A percentile compares a stretch with the other conserved stretches of the same genome.
Evolutionary conservation across 805 yeast genomes (phyloP).

Genomic region (Soucietia sequanensis): DNA sequence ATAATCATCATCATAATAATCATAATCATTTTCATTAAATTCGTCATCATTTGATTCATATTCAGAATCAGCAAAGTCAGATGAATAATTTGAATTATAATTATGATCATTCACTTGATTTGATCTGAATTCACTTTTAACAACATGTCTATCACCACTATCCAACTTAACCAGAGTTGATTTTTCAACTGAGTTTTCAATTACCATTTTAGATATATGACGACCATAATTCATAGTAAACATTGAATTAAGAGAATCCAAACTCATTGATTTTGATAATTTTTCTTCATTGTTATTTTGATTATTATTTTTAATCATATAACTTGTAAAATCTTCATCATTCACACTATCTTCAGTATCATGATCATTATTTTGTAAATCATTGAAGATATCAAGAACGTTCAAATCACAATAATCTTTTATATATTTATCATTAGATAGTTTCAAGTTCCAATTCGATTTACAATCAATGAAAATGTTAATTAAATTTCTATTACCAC

Average conservation of each 20-base stretch:
- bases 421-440: conserved; percentile 47
- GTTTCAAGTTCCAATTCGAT: conserved; percentile 53
- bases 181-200: conserved; percentile 12
- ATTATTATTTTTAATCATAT: conserved; percentile 6
- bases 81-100: conserved; percentile 8
- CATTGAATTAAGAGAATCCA: conserved; percentile 41
- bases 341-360: conserved; percentile 6
- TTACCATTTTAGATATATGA: conserved; percentile 42
- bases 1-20: conserved; percentile 34
- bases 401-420: conserved; percentile 45
- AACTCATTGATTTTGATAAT: conserved; percentile 30
- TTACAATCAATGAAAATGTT: conserved; percentile 60
- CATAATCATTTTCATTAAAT: conserved; percentile 25
- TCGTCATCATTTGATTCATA: conserved; percentile 25
- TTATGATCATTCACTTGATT: conserved; percentile 6
- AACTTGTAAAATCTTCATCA: conserved; percentile 3
- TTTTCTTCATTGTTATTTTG: conserved; percentile 4
- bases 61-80: conserved; percentile 27
- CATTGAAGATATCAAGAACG: conserved; percentile 40
- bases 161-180: conserved; percentile 2
- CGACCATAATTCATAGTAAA: conserved; percentile 37
- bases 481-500: conserved; percentile 69
- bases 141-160: conserved; percentile 8
- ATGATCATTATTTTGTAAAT: conserved; percentile 16
- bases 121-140: conserved; percentile 8